A percentile compares a stretch with the other conserved stretches of the same genome.
phyloP scores from a whole-genome alignment of 352 stramenopile species.

The Phytophthora tubulina region DNA sequence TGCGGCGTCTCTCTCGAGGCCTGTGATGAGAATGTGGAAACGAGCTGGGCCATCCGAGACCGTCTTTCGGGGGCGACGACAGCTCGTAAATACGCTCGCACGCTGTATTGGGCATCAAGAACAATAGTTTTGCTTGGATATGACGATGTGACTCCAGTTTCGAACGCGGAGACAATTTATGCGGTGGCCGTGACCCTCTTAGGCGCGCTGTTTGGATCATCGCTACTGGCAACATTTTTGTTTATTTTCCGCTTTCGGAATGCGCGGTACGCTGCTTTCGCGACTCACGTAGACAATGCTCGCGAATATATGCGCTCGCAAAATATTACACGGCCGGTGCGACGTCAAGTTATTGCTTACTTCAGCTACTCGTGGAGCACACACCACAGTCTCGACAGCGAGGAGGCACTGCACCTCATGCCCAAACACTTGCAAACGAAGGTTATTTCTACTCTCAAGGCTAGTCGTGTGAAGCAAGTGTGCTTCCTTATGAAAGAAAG shows the following conservation, averaged over 20 bases:
- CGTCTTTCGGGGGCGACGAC: constrained; percentile 54
- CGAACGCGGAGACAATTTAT: constrained; percentile 66
- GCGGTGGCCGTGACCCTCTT: constrained; percentile 56
- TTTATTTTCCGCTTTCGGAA: constrained; percentile 83
- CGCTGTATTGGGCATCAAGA: constrained; percentile 70
- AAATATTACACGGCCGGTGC: constrained; percentile 58
- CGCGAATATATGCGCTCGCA: constrained; percentile 80
- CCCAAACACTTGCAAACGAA: constrained; percentile 72
- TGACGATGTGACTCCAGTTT: constrained; percentile 74
- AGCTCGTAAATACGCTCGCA: constrained; percentile 64
- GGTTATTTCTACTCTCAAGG: constrained; percentile 72
- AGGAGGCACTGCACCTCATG: constrained; percentile 66
- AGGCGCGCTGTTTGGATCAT: constrained; percentile 65
- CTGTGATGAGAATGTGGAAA: constrained; percentile 56
- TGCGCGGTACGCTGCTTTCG: constrained; percentile 59
- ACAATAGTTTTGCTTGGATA: constrained; percentile 75
- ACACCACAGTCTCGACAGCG: constrained; percentile 72
- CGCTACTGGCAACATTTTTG: constrained; percentile 70
- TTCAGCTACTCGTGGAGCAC: constrained; percentile 76
- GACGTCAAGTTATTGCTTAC: constrained; percentile 67
- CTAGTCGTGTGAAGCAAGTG: constrained; percentile 71
- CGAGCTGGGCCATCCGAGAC: constrained; percentile 72
- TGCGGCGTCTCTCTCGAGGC: constrained; percentile 66
- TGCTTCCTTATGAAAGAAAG: constrained; percentile 83
- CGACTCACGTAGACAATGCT: constrained; percentile 75